A percentile compares a stretch with the other conserved stretches of the same genome.
Conservation (phyloP, 345 rosid species). For the Eucalyptus cloeziana region DNA sequence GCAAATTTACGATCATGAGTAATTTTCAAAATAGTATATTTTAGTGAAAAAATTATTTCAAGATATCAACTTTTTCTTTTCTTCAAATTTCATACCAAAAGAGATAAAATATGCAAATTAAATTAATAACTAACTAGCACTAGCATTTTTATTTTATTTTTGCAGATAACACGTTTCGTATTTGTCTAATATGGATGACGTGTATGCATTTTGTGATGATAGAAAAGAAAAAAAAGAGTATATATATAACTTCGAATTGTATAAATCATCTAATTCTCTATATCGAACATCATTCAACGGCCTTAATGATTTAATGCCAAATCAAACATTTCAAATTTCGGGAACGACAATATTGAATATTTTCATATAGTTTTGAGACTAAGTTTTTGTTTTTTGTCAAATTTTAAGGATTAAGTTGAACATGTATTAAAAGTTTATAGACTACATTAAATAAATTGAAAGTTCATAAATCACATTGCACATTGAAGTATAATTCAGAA, state of each 20-base stretch:
- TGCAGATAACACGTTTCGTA: background rate
- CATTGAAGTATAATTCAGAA: fast-evolving
- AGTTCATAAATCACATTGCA: no score
- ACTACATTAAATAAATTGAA: no score
- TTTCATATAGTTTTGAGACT: no score
- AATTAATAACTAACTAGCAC: background rate
- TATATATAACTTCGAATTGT: no score
- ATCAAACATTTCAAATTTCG: background rate
- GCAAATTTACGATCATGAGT: background rate
- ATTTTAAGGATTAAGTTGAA: background rate
- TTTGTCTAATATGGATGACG: background rate
- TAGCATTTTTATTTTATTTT: background rate
- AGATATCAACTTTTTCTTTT: background rate
- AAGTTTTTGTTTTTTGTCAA: no score
- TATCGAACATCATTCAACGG: no score
- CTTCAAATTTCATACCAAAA: background rate
- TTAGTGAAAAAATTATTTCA: background rate
- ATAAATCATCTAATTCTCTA: no score
- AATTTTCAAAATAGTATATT: background rate
- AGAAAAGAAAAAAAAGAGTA: no score
- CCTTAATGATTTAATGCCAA: background rate
- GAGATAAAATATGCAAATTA: background rate
- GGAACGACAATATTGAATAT: no score
- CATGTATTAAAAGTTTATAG: fast-evolving
- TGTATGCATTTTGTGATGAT: background rate